Conservation (phyloP, 352 stramenopile species). For the Thalassiosira allenii region DNA sequence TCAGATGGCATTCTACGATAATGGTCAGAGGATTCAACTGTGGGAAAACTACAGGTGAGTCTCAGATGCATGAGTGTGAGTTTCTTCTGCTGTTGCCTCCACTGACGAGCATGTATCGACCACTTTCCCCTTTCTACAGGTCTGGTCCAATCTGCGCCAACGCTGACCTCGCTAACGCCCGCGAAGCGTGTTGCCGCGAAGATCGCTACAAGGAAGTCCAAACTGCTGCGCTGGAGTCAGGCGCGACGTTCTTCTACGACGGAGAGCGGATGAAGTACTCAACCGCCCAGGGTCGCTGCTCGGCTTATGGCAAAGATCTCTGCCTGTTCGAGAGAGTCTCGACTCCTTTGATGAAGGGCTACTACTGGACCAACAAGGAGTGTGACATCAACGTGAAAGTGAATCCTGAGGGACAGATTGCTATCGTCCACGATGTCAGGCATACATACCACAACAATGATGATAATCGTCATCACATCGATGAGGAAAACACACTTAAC, state of each 20-base stretch:
- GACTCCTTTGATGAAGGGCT: slow-evolving; percentile 38
- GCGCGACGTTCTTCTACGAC: slow-evolving; percentile 46
- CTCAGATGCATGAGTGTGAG: too few relatives aligned
- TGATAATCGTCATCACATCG: slow-evolving; percentile 48
- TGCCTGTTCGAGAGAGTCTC: slow-evolving; percentile 34
- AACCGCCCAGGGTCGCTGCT: slow-evolving; percentile 45
- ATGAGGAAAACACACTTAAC: slow-evolving; percentile 60
- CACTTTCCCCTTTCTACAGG: too few relatives aligned
- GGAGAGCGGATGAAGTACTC: slow-evolving; percentile 48
- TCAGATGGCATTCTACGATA: slow-evolving; percentile 70
- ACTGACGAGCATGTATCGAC: too few relatives aligned
- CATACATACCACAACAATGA: slow-evolving; percentile 32
- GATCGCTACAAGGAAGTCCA: slow-evolving; percentile 32
- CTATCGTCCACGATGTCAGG: slow-evolving; percentile 57
- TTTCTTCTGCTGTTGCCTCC: too few relatives aligned
- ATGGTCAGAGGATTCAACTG: slow-evolving; percentile 59
- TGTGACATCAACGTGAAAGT: slow-evolving; percentile 71
- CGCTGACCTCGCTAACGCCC: slow-evolving; percentile 29
- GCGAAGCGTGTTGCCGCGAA: slow-evolving; percentile 43
- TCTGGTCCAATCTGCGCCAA: slow-evolving; percentile 58
- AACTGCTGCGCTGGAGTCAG: slow-evolving; percentile 18
- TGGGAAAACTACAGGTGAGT: slow-evolving; percentile 33
- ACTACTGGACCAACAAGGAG: slow-evolving; percentile 63
- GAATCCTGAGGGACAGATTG: slow-evolving; percentile 64
- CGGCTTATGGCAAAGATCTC: slow-evolving; percentile 25